Evolutionary conservation across 108 stramenopile genomes (phyloP), one percentile per base, ranked within the genome.

Genomic region (Pseudonitzschia multiseries): DNA sequence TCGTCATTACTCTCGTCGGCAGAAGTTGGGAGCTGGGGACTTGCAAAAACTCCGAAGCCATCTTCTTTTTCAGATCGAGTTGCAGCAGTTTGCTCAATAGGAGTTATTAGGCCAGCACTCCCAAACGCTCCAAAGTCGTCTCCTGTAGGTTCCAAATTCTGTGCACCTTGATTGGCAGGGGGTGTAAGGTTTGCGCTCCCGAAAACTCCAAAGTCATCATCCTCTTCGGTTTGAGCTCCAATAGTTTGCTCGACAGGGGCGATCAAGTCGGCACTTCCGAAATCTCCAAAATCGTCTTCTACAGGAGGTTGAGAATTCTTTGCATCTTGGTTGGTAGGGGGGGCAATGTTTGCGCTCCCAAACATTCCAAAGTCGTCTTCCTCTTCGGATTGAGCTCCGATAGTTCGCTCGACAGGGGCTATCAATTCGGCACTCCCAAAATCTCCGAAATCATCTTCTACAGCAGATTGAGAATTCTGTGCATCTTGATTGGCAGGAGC

Each of bases 311-410:
- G 9, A 1, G 54, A 3, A 10, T 18, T 56, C 24, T n/a, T n/a
- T n/a, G n/a, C n/a, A n/a, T n/a, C n/a, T n/a, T 56, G 17, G 9
- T 56, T 26, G 17, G 24, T 24, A 3, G 54, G 24, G 2, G n/a
- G 13, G 20, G 24, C 22, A n/a, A 4, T 4, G 18, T 50, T 50
- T 15, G 69, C 54, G 22, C 59, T 40, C 26, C 66, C 66, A 57
- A 68, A 74, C 4, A 9, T 40, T 74, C 73, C 71, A 42, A 60
- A 71, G 32, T 71, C 69, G 13, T 61, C 59, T 0, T 33, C 70
- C 8, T 48, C 73, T 20, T 27, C 67, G 33, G 57, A 31, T 59
- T 31, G 57, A 27, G 57, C 15, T 15, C 6, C 29, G 3, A 13
- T 10, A 14, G 15, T 0, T 59, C 6, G 27, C 10, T 28, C 57